Base-by-base conservation (phyloP, 129 eudicot species). In the Ambrosia artemisiifolia region DNA sequence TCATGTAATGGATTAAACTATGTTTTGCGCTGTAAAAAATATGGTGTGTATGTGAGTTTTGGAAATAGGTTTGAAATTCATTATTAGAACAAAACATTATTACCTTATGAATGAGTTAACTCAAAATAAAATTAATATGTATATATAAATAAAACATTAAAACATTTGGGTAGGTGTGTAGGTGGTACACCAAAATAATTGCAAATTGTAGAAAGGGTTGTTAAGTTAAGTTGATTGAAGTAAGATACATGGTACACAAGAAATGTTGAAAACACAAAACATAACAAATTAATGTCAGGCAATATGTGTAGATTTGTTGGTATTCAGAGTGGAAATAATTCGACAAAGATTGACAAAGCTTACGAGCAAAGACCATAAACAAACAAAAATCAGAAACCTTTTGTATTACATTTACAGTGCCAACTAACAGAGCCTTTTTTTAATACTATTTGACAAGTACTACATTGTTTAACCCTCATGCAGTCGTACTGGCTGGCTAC, bases 361-460 rank as follows among this genome's bases (percentile, higher is more conserved):
- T 54, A 66, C 67, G 80, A 47, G 75, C 30, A 48, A 76, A 59
- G 48, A n/a, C 70, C 70, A 69, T 68, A 76, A 76, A 76, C 75
- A 76, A 76, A 76, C 81, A 76, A 76, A 76, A 60, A 19, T 69
- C 81, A 76, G 75, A 76, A 76, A 76, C 75, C 69, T n/a, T 47
- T 69, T 69, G 70, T 64, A 76, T 69, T 76, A 76, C 81, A 76
- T 69, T 76, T 69, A 69, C 70, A 76, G 75, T 76, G 69, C 81
- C 69, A 73, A 76, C 69, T 76, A 48, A 69, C 64, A 69, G 81
- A 60, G 53, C 59, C 64, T 34, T 59, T 53, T 66, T 65, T 64
- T 66, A 55, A 65, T n/a, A n/a, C n/a, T 72, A 63, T 64, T 71
- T 64, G 24, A 61, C 64, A 63, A 55, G 69, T 64, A 76, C 80